Evolutionary conservation across 2,329 filamentous ascomycete species (phyloP).

Genomic region (Huntiella abstrusa): DNA sequence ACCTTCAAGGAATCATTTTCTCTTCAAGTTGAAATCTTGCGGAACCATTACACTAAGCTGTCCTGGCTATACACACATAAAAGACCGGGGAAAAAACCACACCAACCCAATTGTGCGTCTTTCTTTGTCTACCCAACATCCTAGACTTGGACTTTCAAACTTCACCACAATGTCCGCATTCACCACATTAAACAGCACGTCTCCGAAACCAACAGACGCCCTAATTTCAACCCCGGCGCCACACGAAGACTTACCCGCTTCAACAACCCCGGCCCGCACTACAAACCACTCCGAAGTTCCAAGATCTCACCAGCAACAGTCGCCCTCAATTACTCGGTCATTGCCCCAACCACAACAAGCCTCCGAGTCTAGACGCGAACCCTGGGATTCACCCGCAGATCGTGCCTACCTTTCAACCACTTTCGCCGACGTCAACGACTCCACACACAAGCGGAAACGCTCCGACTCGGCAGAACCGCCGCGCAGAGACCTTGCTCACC

Average conservation of each 20-base stretch:
- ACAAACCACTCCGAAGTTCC: conserved; percentile 7
- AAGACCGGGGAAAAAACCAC: background rate
- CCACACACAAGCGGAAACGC: conserved; percentile 47
- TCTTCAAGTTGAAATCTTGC: background rate
- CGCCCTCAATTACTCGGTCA: conserved; percentile 2
- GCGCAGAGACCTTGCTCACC: conserved; percentile 19
- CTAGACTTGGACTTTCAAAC: too few relatives aligned
- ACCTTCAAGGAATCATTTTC: background rate
- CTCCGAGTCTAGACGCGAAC: conserved; percentile 5
- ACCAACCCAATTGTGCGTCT: background rate
- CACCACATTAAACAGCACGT: conserved; percentile 32
- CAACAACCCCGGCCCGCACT: conserved; percentile 1
- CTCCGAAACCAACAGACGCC: conserved; percentile 24
- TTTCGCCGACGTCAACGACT: conserved; percentile 19
- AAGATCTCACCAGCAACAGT: conserved; percentile 6
- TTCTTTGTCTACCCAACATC: background rate
- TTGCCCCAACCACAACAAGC: background rate
- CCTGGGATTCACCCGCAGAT: conserved; percentile 9
- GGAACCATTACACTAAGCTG: background rate
- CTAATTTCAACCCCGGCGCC: conserved; percentile 12
- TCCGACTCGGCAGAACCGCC: conserved; percentile 40
- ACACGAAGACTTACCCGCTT: conserved; percentile 8
- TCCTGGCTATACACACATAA: background rate
- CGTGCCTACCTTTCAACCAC: conserved; percentile 6
- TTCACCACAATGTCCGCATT: conserved; percentile 27